A percentile compares a stretch with the other conserved stretches of the same genome.
phyloP scores from a whole-genome alignment of 768 basidiomycete genomes.

The Trametes sanguinea region DNA sequence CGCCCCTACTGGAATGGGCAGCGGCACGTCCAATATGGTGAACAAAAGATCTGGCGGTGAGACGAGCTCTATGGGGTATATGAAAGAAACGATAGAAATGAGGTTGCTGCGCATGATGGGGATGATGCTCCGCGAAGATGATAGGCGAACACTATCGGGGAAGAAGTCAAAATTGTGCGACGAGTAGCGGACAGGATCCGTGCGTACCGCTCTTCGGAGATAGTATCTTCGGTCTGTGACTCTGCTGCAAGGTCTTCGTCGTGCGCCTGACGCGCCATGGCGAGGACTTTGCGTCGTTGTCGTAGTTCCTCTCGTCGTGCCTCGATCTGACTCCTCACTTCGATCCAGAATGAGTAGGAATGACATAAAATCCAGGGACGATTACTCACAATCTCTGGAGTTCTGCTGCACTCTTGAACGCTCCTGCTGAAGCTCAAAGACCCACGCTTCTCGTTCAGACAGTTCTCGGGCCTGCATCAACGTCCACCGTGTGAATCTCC shows the following conservation, averaged over 20 bases:
- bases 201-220: slow-evolving; percentile 16
- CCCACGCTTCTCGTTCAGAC: slow-evolving; percentile 60
- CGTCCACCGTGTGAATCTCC: neutral
- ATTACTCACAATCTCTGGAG: slow-evolving; percentile 23
- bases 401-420: slow-evolving; percentile 13
- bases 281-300: slow-evolving; percentile 49
- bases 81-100: slow-evolving; percentile 67
- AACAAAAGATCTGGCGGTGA: slow-evolving; percentile 87
- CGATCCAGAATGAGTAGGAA: neutral
- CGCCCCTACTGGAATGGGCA: slow-evolving; percentile 78
- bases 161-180: slow-evolving; percentile 19
- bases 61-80: slow-evolving; percentile 89
- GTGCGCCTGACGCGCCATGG: slow-evolving; percentile 43
- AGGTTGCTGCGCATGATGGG: slow-evolving; percentile 60
- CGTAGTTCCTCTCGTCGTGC: slow-evolving; percentile 46
- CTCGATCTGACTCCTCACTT: slow-evolving; percentile 48
- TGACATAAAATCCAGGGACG: too few relatives aligned
- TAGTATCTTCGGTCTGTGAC: slow-evolving; percentile 35
- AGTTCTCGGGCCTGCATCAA: slow-evolving; percentile 58
- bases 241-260: slow-evolving; percentile 40
- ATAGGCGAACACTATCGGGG: slow-evolving; percentile 47
- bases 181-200: slow-evolving; percentile 9
- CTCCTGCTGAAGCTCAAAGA: slow-evolving; percentile 46
- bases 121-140: slow-evolving; percentile 50
- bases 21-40: slow-evolving; percentile 82